Percentiles rank a stretch among this genome's conserved stretches.
These are phyloP conservation scores for Cladosporium sp. DNA, from an alignment of 2,329 filamentous ascomycete genomes.

Conservation along the genomic window DNA sequence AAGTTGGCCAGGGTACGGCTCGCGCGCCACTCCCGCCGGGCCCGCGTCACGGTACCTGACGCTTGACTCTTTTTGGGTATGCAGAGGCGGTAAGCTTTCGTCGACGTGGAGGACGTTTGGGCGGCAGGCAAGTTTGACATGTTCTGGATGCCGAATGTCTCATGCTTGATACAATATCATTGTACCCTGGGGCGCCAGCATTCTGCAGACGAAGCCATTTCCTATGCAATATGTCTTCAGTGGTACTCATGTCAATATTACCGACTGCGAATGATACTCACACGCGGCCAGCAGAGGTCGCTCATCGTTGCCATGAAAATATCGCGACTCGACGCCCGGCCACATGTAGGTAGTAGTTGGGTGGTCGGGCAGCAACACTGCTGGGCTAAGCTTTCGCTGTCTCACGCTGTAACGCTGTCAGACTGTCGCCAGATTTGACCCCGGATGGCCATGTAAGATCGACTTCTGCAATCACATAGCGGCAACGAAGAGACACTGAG, in stretches of 20 bases:
- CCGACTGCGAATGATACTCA: background rate
- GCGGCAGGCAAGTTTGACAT: background rate
- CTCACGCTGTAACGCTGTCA: background rate
- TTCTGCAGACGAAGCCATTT: background rate
- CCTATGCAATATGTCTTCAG: background rate
- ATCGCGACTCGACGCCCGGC: background rate
- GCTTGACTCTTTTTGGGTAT: background rate
- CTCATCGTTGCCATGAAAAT: background rate
- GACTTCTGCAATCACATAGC: background rate
- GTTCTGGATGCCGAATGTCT: conserved; percentile 2
- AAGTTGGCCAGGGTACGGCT: background rate
- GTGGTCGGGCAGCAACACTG: background rate
- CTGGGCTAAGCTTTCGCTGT: background rate
- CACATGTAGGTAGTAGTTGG: background rate
- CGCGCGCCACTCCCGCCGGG: background rate
- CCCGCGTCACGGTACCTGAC: background rate
- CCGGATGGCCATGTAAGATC: background rate
- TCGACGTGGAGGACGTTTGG: background rate
- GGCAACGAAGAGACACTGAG: too few relatives aligned
- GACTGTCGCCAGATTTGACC: background rate
- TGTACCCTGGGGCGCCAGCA: background rate
- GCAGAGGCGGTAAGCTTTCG: conserved; percentile 9
- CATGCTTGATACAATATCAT: background rate
- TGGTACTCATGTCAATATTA: background rate
- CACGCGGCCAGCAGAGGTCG: background rate